Base-by-base conservation (phyloP, 139 green algal species). In the Haematococcus lacustris region DNA sequence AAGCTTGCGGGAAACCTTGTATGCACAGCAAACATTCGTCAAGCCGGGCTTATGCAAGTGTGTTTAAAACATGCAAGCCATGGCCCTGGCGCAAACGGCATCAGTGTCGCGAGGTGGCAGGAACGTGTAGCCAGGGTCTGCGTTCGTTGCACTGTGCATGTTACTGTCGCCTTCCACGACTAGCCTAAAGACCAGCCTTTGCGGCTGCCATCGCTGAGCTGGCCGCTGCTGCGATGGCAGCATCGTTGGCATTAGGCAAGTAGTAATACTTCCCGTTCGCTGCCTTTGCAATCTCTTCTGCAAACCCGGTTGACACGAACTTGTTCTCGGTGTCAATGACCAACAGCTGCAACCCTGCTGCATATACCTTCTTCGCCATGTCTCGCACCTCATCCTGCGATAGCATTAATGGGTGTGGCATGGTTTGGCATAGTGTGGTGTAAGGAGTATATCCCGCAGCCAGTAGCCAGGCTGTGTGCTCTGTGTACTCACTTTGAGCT, bases 271-370 rank as follows among this genome's bases (percentile, higher is more conserved):
- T 88, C 61, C 88, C 88, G 28, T 70, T 41, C 21, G 43, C 57
- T 28, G 76, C 74, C 74, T 93, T 93, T 39, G 95, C 85, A 72
- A 99, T 98, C 78, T 99, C 93, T 83, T 99, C 91, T 4, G 95
- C 93, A 86, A 98, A 98, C n/a, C 95, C 93, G 17, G 95, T 98
- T n/a, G 87, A 96, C 41, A 99, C 95, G 86, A 99, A 99, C 85
- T 97, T 97, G 87, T 98, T 98, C 78, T 98, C 95, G 33, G 92
- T 99, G 87, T 99, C 95, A 66, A 99, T 99, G 41, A 99, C 94
- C 64, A 99, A 85, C 79, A 98, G 78, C 71, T 96, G 85, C 73
- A 98, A 80, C 70, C 89, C 88, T 2, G 85, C 81, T 9, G 67
- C 78, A 41, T 40, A 65, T 17, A 90, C 67, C 82, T 91, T 93